phyloP scores from a whole-genome alignment of 768 basidiomycete species.

The Gautieria morchelliformis region DNA sequence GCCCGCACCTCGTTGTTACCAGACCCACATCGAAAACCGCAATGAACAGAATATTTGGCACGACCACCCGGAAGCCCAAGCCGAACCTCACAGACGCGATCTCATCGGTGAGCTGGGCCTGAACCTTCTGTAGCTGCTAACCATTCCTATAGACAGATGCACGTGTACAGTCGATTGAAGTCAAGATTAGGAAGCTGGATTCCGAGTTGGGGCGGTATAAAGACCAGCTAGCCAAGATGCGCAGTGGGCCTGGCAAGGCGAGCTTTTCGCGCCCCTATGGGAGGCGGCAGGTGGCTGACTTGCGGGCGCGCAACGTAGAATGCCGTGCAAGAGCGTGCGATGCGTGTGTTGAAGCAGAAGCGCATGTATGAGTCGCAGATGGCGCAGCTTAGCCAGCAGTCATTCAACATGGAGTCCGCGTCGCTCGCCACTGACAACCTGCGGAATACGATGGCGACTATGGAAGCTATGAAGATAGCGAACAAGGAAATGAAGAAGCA shows the following conservation, averaged over 20 bases:
- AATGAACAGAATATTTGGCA: constrained; percentile 85
- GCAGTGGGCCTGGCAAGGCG: constrained; percentile 94
- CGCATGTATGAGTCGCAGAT: constrained; percentile 93
- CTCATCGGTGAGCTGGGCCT: constrained; percentile 46
- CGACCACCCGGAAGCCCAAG: constrained; percentile 66
- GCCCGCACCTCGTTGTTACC: no score
- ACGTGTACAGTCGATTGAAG: constrained; percentile 81
- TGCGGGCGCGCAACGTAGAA: constrained; percentile 34
- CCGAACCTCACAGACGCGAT: constrained; percentile 91
- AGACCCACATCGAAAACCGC: no score
- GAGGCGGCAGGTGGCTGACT: neutral
- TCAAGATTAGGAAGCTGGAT: constrained; percentile 94
- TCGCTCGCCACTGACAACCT: constrained; percentile 95
- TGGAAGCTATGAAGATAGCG: constrained; percentile 91
- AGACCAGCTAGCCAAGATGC: constrained; percentile 91
- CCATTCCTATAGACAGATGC: constrained; percentile 60
- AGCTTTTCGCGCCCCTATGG: constrained; percentile 7
- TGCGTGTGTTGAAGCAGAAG: constrained; percentile 90
- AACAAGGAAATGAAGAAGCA: constrained; percentile 96
- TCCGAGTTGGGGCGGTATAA: constrained; percentile 87
- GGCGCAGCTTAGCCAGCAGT: constrained; percentile 84
- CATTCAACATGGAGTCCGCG: constrained; percentile 98
- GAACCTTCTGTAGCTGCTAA: neutral
- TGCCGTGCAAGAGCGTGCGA: constrained; percentile 90
- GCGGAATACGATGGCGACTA: constrained; percentile 97